Conservation (phyloP, 176 grass and related monocot species). For the Phoenix roebelenii region DNA sequence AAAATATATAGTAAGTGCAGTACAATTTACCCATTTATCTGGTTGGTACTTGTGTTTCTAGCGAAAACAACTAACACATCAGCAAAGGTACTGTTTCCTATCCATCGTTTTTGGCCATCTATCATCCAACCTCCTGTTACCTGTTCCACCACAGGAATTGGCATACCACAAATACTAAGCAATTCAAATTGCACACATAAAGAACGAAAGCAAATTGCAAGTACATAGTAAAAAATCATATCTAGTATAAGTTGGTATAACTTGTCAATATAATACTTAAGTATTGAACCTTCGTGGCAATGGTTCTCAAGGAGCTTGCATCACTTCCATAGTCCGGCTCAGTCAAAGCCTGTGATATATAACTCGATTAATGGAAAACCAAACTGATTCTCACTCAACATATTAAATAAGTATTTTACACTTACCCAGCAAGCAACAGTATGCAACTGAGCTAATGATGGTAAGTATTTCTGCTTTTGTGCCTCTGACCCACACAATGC, state of each 20-base stretch:
- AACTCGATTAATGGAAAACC: background rate
- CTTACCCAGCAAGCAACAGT: conserved; percentile 55
- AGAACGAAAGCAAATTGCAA: too few species aligned
- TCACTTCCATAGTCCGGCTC: conserved; percentile 93
- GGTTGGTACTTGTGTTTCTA: conserved; percentile 68
- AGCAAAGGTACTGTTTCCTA: conserved; percentile 94
- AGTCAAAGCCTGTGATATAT: conserved; percentile 61
- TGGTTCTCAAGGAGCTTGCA: conserved; percentile 66
- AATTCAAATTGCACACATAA: background rate
- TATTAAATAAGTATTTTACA: background rate
- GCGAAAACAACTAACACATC: conserved; percentile 81
- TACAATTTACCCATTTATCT: conserved; percentile 73
- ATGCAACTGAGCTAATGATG: conserved; percentile 46
- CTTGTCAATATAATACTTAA: background rate
- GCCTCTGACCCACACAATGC: conserved; percentile 85
- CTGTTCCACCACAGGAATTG: conserved; percentile 27
- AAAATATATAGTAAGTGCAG: background rate
- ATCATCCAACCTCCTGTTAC: conserved; percentile 83
- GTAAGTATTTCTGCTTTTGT: conserved; percentile 70
- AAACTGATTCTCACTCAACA: background rate
- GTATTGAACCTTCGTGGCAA: conserved; percentile 61
- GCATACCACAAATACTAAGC: background rate
- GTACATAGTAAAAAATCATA: too few species aligned
- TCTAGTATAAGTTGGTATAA: too few species aligned
- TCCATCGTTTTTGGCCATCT: conserved; percentile 94